Evolutionary conservation across 768 basidiomycete species (phyloP).

Genomic region (Vararia minispora): DNA sequence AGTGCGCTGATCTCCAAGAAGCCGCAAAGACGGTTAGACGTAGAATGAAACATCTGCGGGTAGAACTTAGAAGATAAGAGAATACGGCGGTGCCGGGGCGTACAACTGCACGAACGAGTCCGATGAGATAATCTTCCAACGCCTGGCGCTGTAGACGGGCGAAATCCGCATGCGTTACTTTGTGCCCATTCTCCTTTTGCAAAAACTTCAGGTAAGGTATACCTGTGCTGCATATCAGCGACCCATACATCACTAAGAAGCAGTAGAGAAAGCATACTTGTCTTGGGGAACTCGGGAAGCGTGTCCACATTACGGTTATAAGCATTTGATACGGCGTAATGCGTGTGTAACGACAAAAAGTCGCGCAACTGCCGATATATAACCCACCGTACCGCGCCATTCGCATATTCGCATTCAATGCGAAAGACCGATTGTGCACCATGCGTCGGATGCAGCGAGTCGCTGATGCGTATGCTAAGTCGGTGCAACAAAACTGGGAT

Average conservation of each 20-base stretch:
- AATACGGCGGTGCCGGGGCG: conserved; percentile 18
- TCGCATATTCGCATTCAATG: conserved; percentile 94
- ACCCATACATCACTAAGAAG: not conserved
- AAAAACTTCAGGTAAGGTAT: conserved; percentile 88
- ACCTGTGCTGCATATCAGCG: conserved; percentile 28
- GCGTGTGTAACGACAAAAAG: conserved; percentile 81
- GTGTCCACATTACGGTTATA: conserved; percentile 62
- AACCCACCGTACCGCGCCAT: conserved; percentile 88
- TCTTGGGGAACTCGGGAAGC: conserved; percentile 87
- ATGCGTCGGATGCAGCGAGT: conserved; percentile 75
- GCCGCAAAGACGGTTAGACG: conserved; percentile 76
- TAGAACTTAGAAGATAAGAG: not conserved
- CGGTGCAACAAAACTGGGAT: conserved; percentile 73
- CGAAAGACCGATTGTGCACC: conserved; percentile 72
- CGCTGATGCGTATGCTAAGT: conserved; percentile 74
- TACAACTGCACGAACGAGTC: conserved; percentile 83
- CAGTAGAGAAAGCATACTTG: conserved; percentile 31
- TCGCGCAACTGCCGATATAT: conserved; percentile 90
- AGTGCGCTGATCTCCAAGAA: conserved; percentile 91
- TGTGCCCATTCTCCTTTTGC: conserved; percentile 47
- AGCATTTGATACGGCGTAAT: conserved; percentile 79
- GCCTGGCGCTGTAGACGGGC: conserved; percentile 72
- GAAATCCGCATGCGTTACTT: conserved; percentile 58
- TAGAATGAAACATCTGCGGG: conserved; percentile 86
- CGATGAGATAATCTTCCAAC: conserved; percentile 81